Conservation (phyloP, 495 filamentous ascomycete species). For the Lichina pygmaea region DNA sequence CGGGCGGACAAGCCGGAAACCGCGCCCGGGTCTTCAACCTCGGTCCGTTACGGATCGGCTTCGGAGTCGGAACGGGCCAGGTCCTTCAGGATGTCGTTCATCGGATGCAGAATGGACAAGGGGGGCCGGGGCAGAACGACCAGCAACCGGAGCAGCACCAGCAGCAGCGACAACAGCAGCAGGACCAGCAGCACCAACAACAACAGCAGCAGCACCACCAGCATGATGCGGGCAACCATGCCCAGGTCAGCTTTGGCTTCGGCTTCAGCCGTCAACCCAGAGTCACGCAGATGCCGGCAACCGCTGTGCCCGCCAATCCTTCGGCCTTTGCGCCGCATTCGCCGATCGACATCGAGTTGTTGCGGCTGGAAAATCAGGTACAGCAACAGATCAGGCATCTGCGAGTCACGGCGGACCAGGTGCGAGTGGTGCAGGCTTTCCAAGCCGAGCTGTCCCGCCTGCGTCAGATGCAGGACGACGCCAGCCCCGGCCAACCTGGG, state of each 20-base stretch:
- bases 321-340: neutral
- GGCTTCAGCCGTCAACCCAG: neutral
- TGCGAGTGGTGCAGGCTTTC: slow-evolving; percentile 25
- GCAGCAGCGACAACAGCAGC: slow-evolving; percentile 3
- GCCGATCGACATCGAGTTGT: slow-evolving; percentile 18
- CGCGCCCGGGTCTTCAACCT: slow-evolving; percentile 23
- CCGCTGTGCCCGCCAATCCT: slow-evolving; percentile 6
- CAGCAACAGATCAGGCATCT: slow-evolving; percentile 32
- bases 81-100: slow-evolving; percentile 25
- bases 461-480: slow-evolving; percentile 9
- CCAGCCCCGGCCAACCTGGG: slow-evolving; percentile 2
- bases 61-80: slow-evolving; percentile 25
- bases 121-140: neutral
- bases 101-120: slow-evolving; percentile 18
- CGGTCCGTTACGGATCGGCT: slow-evolving; percentile 28
- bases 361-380: slow-evolving; percentile 39
- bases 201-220: slow-evolving; percentile 9
- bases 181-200: neutral
- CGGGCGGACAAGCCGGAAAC: slow-evolving; percentile 11
- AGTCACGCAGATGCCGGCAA: slow-evolving; percentile 1
- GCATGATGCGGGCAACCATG: neutral
- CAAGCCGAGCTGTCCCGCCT: slow-evolving; percentile 37
- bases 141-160: slow-evolving; percentile 7
- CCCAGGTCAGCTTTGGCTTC: slow-evolving; percentile 1
- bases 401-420: slow-evolving; percentile 24